A percentile compares a stretch with the other conserved stretches of the same genome.
Conservation (phyloP, 2,329 filamentous ascomycete genomes). For the Escovopsis weberi region DNA sequence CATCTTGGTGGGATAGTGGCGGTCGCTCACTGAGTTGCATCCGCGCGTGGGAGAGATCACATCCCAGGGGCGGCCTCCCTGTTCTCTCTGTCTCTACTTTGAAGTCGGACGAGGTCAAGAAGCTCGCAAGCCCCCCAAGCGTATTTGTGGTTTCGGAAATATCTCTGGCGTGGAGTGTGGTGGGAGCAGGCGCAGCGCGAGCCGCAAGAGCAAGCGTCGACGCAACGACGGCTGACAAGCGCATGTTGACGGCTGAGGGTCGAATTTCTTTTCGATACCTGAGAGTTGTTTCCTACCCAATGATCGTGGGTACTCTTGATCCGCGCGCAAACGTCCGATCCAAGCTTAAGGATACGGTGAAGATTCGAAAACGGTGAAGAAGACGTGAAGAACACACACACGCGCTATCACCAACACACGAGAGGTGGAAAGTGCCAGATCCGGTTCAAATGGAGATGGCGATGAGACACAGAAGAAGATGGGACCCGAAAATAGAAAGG, state of each 20-base stretch:
- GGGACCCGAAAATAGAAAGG: slow-evolving; percentile 6
- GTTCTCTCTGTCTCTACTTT: slow-evolving; percentile 37
- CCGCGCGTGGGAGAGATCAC: slow-evolving; percentile 38
- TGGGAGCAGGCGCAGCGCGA: slow-evolving; percentile 30
- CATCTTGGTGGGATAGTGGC: background rate
- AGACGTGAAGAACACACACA: background rate
- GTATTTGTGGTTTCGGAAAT: slow-evolving; percentile 22
- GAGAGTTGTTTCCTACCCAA: background rate
- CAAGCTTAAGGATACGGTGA: background rate
- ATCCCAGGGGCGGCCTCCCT: slow-evolving; percentile 27
- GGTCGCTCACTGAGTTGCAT: slow-evolving; percentile 32
- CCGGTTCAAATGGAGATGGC: slow-evolving; percentile 1
- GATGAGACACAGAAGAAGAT: slow-evolving; percentile 8
- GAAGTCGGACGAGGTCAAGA: slow-evolving; percentile 44
- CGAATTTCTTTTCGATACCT: slow-evolving; percentile 1
- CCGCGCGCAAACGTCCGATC: background rate
- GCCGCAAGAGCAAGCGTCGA: slow-evolving; percentile 31
- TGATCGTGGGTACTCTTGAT: background rate
- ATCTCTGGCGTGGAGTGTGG: slow-evolving; percentile 21
- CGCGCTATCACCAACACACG: background rate
- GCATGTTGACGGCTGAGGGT: slow-evolving; percentile 28
- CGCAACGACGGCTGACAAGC: slow-evolving; percentile 30
- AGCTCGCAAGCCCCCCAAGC: slow-evolving; percentile 37
- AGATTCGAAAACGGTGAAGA: background rate
- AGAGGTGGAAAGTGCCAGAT: slow-evolving; percentile 1